Percentiles rank a stretch among this genome's conserved stretches.
Evolutionary conservation across 768 basidiomycete species (phyloP).

Genomic region (Trametes cingulata): DNA sequence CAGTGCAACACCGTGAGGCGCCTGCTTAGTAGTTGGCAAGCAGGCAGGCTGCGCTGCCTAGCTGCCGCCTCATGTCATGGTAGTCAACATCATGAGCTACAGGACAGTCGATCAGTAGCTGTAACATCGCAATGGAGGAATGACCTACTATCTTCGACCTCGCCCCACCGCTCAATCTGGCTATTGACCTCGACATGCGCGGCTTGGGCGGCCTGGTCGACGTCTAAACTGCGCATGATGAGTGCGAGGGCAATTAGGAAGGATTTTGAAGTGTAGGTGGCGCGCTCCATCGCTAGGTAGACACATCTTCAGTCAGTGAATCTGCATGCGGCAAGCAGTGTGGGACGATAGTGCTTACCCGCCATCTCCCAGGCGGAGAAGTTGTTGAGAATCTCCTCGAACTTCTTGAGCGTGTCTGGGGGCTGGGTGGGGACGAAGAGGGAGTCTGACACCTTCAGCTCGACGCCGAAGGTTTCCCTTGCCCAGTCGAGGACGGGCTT

Average conservation of each 20-base stretch:
- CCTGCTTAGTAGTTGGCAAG: slow-evolving; percentile 14
- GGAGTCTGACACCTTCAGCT: slow-evolving; percentile 70
- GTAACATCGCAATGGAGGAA: background rate
- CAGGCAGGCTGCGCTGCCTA: slow-evolving; percentile 78
- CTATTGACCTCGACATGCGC: slow-evolving; percentile 92
- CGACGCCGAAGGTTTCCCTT: slow-evolving; percentile 59
- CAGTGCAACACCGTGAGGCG: too few relatives aligned
- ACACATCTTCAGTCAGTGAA: background rate
- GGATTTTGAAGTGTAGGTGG: slow-evolving; percentile 86
- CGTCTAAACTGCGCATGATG: slow-evolving; percentile 71
- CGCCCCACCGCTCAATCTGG: slow-evolving; percentile 98
- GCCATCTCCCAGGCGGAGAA: slow-evolving; percentile 89
- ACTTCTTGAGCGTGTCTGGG: slow-evolving; percentile 59
- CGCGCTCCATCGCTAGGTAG: slow-evolving; percentile 86
- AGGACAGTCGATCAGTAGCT: background rate
- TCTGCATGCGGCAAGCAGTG: background rate
- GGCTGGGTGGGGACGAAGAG: slow-evolving; percentile 73
- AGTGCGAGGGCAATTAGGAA: slow-evolving; percentile 87
- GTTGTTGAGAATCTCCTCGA: slow-evolving; percentile 55
- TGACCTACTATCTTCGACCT: slow-evolving; percentile 95
- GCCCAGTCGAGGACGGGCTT: slow-evolving; percentile 85
- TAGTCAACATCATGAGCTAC: slow-evolving; percentile 98
- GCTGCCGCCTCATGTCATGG: slow-evolving; percentile 85
- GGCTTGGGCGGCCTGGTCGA: slow-evolving; percentile 82
- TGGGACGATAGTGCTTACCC: slow-evolving; percentile 49